A percentile compares a stretch with the other conserved stretches of the same genome.
Conservation (phyloP, 495 filamentous ascomycete genomes). For the Annulohypoxylon stygium region DNA sequence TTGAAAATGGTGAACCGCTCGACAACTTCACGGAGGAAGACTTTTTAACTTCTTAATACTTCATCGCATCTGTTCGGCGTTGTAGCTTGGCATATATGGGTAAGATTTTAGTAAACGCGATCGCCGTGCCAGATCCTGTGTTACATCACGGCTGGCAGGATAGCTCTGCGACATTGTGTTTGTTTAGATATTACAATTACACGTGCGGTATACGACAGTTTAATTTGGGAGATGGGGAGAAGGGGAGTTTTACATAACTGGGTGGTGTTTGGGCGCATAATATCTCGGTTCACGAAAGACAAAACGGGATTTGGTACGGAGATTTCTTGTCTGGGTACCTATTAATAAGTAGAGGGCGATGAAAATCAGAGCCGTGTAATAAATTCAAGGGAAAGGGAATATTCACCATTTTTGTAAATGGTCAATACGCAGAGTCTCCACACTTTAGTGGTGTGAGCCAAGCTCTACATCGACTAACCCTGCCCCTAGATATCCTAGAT, state of each 20-base stretch:
- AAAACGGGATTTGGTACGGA: not conserved
- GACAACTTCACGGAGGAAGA: slow-evolving; percentile 33
- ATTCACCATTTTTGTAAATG: slow-evolving; percentile 5
- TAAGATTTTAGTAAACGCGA: not conserved
- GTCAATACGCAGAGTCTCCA: slow-evolving; percentile 12
- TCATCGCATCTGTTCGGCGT: not conserved
- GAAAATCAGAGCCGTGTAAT: not conserved
- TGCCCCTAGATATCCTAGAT: slow-evolving; percentile 1
- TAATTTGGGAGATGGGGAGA: not conserved
- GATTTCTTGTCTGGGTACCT: slow-evolving; percentile 3
- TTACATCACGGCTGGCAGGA: not conserved
- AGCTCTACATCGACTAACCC: not conserved
- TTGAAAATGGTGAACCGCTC: slow-evolving; percentile 15
- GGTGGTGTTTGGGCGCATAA: not conserved
- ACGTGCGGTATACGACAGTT: not conserved
- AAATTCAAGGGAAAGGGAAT: not conserved
- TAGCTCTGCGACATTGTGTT: not conserved
- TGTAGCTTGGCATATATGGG: not conserved
- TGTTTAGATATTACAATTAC: not conserved
- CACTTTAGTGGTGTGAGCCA: not conserved
- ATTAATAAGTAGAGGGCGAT: slow-evolving; percentile 7
- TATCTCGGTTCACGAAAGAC: not conserved
- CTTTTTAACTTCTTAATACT: slow-evolving; percentile 25
- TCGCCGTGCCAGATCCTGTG: not conserved
- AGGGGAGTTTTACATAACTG: not conserved